A percentile compares a stretch with the other conserved stretches of the same genome.
Conservation (phyloP, 2,329 filamentous ascomycete genomes). For the Akanthomyces lecanii region DNA sequence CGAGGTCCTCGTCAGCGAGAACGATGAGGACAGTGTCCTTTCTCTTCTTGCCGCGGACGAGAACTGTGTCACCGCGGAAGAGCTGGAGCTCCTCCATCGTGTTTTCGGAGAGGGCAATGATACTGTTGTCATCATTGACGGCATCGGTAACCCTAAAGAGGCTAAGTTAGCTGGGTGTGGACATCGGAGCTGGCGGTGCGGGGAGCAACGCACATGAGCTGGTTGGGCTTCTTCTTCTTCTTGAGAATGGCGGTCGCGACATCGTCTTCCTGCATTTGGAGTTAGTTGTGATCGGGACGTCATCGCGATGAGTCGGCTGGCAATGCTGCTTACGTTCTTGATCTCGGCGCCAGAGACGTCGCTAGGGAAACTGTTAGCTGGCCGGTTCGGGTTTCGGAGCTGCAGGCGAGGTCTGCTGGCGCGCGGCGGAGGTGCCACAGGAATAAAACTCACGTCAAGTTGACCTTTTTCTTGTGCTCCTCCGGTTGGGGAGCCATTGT, state of each 20-base stretch:
- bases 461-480: slow-evolving; percentile 76
- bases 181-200: neutral
- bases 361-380: slow-evolving; percentile 49
- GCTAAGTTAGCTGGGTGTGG: slow-evolving; percentile 21
- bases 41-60: slow-evolving; percentile 99
- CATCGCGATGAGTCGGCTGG: slow-evolving; percentile 22
- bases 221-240: slow-evolving; percentile 99
- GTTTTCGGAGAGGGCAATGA: slow-evolving; percentile 95
- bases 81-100: slow-evolving; percentile 98
- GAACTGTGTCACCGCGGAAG: slow-evolving; percentile 96
- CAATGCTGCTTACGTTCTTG: slow-evolving; percentile 63
- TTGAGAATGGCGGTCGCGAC: slow-evolving; percentile 94
- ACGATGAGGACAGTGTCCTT: slow-evolving; percentile 99
- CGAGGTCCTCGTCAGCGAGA: slow-evolving; percentile 92
- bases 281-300: slow-evolving; percentile 28
- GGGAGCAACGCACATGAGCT: slow-evolving; percentile 70
- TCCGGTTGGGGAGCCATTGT: slow-evolving; percentile 68
- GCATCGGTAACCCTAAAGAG: slow-evolving; percentile 87
- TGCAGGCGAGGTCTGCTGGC: neutral
- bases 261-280: slow-evolving; percentile 67
- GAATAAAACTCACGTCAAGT: slow-evolving; percentile 63
- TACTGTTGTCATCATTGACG: slow-evolving; percentile 98
- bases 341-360: slow-evolving; percentile 85
- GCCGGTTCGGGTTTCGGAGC: neutral
- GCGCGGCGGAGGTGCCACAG: no score